A percentile compares a stretch with the other conserved stretches of the same genome.
These are phyloP conservation scores for Suhomyces coccinellae DNA, from an alignment of 1,139 yeast species.

Conservation along the genomic window DNA sequence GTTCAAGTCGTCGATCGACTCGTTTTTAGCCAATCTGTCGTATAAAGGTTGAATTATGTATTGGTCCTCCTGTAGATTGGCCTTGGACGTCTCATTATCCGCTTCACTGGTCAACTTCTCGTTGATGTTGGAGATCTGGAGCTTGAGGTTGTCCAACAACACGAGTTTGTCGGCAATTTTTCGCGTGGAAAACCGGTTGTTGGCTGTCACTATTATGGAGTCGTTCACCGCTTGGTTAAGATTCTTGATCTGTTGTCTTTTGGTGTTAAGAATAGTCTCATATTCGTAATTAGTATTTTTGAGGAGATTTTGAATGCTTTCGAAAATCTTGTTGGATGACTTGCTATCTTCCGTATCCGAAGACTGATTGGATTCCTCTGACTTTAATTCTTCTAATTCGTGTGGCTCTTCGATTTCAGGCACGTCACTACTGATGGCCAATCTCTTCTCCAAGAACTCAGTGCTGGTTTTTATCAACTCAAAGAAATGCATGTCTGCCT, in stretches of 20 bases:
- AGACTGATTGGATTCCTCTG: conserved; percentile 9
- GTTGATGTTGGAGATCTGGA: conserved; percentile 45
- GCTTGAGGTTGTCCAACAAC: conserved; percentile 42
- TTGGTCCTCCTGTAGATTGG: conserved; percentile 39
- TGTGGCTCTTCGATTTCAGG: conserved; percentile 26
- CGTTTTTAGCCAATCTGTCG: conserved; percentile 45
- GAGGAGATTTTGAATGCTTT: conserved; percentile 44
- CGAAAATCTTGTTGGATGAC: conserved; percentile 37
- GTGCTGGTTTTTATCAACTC: conserved; percentile 39
- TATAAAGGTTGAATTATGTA: conserved; percentile 64
- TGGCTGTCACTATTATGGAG: conserved; percentile 46
- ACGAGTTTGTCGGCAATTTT: conserved; percentile 41
- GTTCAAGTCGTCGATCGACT: conserved; percentile 29
- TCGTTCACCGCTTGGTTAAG: conserved; percentile 43
- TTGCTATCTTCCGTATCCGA: conserved; percentile 14
- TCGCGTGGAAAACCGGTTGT: conserved; percentile 41
- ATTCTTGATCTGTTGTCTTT: conserved; percentile 37
- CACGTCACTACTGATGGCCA: conserved; percentile 24
- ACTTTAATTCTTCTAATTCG: conserved; percentile 12
- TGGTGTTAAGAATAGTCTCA: conserved; percentile 38
- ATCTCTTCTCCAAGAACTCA: conserved; percentile 34
- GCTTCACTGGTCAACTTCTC: conserved; percentile 33
- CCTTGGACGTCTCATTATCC: conserved; percentile 26
- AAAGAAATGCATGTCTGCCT: conserved; percentile 29
- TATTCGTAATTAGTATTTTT: conserved; percentile 42